A percentile compares a stretch with the other conserved stretches of the same genome.
Evolutionary conservation across 169 alveolate species (phyloP).

Genomic region (Neospora caninum): DNA sequence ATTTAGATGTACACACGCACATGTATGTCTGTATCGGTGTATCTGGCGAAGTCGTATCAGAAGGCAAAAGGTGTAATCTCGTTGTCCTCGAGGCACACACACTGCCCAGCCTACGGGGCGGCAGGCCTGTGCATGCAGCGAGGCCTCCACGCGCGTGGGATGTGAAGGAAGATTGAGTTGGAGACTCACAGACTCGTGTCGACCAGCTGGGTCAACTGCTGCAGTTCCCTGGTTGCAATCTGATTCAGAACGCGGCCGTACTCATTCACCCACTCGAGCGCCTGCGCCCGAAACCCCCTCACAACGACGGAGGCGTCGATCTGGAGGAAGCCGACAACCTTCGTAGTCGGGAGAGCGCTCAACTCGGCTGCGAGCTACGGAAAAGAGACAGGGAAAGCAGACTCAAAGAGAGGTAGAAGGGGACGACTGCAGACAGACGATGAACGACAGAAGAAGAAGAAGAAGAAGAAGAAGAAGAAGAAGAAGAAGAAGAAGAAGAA

Average conservation of each 20-base stretch:
- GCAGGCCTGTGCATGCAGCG: no score
- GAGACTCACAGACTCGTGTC: slow-evolving; percentile 54
- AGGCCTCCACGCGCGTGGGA: no score
- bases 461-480: neutral
- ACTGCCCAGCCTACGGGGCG: no score
- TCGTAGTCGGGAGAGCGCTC: slow-evolving; percentile 40
- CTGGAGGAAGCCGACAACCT: slow-evolving; percentile 75
- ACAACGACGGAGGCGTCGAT: slow-evolving; percentile 75
- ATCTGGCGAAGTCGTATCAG: no score
- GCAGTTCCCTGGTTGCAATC: slow-evolving; percentile 67
- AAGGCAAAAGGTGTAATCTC: no score
- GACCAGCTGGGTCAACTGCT: slow-evolving; percentile 31
- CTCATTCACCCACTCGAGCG: slow-evolving; percentile 73
- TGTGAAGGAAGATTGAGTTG: neutral
- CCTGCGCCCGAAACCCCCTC: slow-evolving; percentile 73
- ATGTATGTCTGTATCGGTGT: no score
- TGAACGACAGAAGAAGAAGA: neutral
- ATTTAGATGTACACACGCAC: no score
- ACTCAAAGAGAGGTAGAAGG: neutral
- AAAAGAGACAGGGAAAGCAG: neutral
- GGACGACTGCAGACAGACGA: neutral
- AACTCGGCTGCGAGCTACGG: slow-evolving; percentile 67
- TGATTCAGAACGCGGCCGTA: slow-evolving; percentile 72
- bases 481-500: neutral
- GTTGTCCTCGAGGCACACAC: no score